These are phyloP conservation scores for Fusarium tanahbumbuense DNA, from an alignment of 2,329 filamentous ascomycete genomes.

Conservation along the genomic window DNA sequence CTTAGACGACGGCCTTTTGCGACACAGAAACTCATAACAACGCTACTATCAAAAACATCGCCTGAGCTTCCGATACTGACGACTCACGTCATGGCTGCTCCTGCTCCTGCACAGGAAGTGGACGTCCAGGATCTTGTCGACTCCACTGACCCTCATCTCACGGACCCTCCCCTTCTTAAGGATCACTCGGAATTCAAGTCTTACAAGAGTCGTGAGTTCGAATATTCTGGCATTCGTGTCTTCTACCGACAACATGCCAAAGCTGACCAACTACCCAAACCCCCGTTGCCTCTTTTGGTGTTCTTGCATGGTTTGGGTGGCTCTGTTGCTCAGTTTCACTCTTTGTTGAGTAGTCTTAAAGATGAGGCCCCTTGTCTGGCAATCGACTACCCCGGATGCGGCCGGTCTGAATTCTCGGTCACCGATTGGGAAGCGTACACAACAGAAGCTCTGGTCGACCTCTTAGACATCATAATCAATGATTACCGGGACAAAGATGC, in stretches of 20 bases:
- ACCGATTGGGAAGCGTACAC: constrained; percentile 82
- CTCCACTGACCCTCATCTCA: constrained; percentile 58
- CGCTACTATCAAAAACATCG: neutral
- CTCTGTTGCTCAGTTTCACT: constrained; percentile 87
- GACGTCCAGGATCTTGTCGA: constrained; percentile 39
- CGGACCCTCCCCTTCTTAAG: constrained; percentile 83
- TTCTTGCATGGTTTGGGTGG: constrained; percentile 96
- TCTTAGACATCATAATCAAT: constrained; percentile 80
- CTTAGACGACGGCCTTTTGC: neutral
- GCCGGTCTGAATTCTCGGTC: constrained; percentile 79
- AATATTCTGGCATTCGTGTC: constrained; percentile 81
- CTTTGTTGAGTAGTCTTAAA: constrained; percentile 81
- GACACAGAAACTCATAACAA: neutral
- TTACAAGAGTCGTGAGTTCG: constrained; percentile 77
- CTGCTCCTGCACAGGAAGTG: constrained; percentile 33
- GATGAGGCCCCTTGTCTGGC: constrained; percentile 84
- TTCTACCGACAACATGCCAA: constrained; percentile 88
- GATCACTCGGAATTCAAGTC: constrained; percentile 78
- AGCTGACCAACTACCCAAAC: constrained; percentile 79
- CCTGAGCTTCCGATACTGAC: constrained; percentile 8
- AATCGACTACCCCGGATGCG: constrained; percentile 91
- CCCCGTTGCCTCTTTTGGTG: constrained; percentile 84
- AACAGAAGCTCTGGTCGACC: constrained; percentile 77
- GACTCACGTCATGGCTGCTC: constrained; percentile 41
- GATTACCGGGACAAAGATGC: constrained; percentile 73